These are phyloP conservation scores for Calonectria ilicicola DNA, from an alignment of 2,329 filamentous ascomycete genomes.

Conservation along the genomic window DNA sequence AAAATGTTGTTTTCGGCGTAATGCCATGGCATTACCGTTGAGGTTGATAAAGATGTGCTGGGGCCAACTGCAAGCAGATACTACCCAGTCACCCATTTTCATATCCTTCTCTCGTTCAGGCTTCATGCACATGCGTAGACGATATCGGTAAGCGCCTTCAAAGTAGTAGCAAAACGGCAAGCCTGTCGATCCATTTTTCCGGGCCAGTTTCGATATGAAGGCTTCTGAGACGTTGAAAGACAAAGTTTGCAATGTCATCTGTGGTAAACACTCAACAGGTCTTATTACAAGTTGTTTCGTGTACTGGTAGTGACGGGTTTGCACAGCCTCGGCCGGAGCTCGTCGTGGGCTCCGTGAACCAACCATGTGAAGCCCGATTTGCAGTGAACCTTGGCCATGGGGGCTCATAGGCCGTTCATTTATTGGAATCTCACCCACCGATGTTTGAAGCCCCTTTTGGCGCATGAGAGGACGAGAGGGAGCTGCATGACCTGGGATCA, in stretches of 20 bases:
- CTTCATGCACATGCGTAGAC: constrained; percentile 73
- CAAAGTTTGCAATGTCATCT: constrained; percentile 55
- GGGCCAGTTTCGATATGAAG: constrained; percentile 51
- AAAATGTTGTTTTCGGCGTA: constrained; percentile 77
- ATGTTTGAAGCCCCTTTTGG: neutral
- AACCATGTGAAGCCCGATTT: constrained; percentile 60
- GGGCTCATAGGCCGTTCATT: constrained; percentile 56
- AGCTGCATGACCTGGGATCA: neutral
- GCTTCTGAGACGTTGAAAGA: constrained; percentile 58
- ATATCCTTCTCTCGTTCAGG: constrained; percentile 29
- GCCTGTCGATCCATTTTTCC: constrained; percentile 40
- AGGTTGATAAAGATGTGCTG: constrained; percentile 75
- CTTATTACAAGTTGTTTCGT: constrained; percentile 62
- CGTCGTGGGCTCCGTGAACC: constrained; percentile 61
- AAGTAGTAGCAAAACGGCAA: constrained; percentile 54
- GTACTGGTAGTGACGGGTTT: constrained; percentile 66
- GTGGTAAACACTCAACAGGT: constrained; percentile 56
- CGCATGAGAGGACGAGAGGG: neutral
- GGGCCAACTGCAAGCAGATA: constrained; percentile 77
- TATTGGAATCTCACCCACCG: constrained; percentile 29
- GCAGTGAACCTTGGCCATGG: constrained; percentile 55
- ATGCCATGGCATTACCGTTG: constrained; percentile 69
- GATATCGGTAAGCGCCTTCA: constrained; percentile 71
- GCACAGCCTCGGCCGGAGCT: constrained; percentile 40
- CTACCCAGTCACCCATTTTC: constrained; percentile 70